Evolutionary conservation across 2,329 filamentous ascomycete genomes (phyloP).

Genomic region (Paecilomyces dactylethromorphus): DNA sequence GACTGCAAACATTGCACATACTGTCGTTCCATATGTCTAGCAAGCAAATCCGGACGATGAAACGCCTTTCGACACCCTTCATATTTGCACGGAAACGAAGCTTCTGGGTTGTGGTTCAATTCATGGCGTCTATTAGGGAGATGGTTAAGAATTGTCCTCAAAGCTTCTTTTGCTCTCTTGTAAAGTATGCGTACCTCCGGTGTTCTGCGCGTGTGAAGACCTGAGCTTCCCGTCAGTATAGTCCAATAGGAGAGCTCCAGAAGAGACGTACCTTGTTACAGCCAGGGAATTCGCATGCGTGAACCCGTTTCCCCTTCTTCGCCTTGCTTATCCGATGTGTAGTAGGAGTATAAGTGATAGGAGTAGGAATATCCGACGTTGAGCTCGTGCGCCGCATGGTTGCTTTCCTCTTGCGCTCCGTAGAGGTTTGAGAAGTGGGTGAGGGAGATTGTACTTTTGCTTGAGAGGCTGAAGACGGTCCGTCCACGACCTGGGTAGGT

Average conservation of each 20-base stretch:
- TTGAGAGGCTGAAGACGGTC: background rate
- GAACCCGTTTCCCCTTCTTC: slow-evolving; percentile 47
- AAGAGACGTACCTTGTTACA: slow-evolving; percentile 38
- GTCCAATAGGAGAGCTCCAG: slow-evolving; percentile 1
- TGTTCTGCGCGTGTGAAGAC: slow-evolving; percentile 47
- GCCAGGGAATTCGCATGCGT: slow-evolving; percentile 41
- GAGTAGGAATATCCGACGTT: slow-evolving; percentile 23
- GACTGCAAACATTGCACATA: slow-evolving; percentile 20
- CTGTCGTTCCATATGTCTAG: slow-evolving; percentile 46
- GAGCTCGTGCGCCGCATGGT: slow-evolving; percentile 22
- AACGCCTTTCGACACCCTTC: slow-evolving; percentile 42
- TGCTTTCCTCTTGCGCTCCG: slow-evolving; percentile 14
- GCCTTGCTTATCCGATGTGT: slow-evolving; percentile 46
- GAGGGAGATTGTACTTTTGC: background rate
- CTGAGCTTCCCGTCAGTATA: slow-evolving; percentile 19
- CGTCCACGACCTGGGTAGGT: background rate
- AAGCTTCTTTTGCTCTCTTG: background rate
- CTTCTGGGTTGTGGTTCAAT: slow-evolving; percentile 44
- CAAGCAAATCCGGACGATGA: slow-evolving; percentile 41
- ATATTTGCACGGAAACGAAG: slow-evolving; percentile 37
- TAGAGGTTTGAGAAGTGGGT: slow-evolving; percentile 1
- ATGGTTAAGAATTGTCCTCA: background rate
- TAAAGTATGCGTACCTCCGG: slow-evolving; percentile 26
- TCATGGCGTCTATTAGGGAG: slow-evolving; percentile 37
- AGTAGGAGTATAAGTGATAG: slow-evolving; percentile 42